Evolutionary conservation across 2,329 filamentous ascomycete species (phyloP).

Genomic region (Ceratocystiopsis minuta): DNA sequence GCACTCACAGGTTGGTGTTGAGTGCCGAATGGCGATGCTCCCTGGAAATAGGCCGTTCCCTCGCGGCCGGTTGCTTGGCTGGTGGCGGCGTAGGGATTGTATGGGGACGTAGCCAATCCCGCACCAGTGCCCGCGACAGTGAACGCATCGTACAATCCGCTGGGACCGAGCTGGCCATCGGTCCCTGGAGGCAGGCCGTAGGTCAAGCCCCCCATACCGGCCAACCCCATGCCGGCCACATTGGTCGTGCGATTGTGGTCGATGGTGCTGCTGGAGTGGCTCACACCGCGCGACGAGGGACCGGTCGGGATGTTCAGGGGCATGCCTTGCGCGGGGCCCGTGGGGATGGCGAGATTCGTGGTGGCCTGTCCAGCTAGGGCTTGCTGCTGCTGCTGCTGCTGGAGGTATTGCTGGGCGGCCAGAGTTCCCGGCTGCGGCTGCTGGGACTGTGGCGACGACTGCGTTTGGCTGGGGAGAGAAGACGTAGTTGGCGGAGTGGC

Average conservation of each 20-base stretch:
- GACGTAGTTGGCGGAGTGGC: conserved; percentile 3
- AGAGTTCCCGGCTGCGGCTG: neutral
- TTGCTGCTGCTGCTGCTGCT: neutral
- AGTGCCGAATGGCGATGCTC: conserved; percentile 32
- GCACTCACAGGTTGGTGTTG: conserved; percentile 41
- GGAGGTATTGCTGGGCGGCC: conserved; percentile 1
- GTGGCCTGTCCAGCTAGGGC: neutral
- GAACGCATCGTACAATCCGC: too few relatives aligned
- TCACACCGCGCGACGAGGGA: conserved; percentile 3
- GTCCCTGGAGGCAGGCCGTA: conserved; percentile 2
- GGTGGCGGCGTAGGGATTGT: conserved; percentile 57
- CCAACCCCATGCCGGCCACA: neutral
- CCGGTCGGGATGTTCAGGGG: conserved; percentile 6
- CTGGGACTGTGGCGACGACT: conserved; percentile 1
- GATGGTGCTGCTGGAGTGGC: neutral
- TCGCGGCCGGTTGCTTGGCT: conserved; percentile 43
- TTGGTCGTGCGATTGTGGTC: neutral
- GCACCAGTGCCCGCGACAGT: neutral
- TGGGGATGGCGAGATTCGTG: conserved; percentile 1
- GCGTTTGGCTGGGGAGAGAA: neutral
- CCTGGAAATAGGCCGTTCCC: conserved; percentile 48
- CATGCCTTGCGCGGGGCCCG: conserved; percentile 3
- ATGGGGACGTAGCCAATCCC: conserved; percentile 29
- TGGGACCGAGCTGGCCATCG: conserved; percentile 1
- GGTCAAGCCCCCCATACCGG: conserved; percentile 14